Evolutionary conservation across 371 early-diverging fungal genomes (phyloP).

Genomic region (Circinella minor): DNA sequence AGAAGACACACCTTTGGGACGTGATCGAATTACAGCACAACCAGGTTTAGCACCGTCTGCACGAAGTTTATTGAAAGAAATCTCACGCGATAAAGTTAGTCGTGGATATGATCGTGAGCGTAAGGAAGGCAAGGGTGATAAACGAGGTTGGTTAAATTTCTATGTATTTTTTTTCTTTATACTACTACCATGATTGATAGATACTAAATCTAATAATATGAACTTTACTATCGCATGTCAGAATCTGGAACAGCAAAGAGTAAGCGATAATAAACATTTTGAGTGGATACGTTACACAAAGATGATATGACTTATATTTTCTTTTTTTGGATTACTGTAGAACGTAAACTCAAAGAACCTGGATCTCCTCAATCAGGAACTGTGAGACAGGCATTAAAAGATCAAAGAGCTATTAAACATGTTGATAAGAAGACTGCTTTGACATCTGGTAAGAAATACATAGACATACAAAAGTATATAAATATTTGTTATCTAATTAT

Average conservation of each 20-base stretch:
- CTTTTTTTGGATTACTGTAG: constrained; percentile 9
- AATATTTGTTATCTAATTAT: no score
- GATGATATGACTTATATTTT: neutral
- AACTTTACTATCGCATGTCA: neutral
- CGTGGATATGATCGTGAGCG: constrained; percentile 40
- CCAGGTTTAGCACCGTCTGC: constrained; percentile 48
- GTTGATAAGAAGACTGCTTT: constrained; percentile 32
- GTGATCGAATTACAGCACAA: constrained; percentile 38
- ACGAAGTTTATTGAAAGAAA: constrained; percentile 32
- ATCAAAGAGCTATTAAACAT: constrained; percentile 26
- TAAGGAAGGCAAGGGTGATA: constrained; percentile 41
- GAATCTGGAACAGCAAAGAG: constrained; percentile 12
- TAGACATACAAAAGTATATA: neutral
- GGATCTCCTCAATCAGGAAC: constrained; percentile 27
- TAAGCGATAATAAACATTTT: neutral
- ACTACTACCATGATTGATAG: no score
- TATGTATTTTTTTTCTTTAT: neutral
- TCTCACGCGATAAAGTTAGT: constrained; percentile 34
- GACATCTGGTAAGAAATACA: constrained; percentile 22
- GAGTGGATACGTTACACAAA: neutral
- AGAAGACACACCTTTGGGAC: constrained; percentile 40
- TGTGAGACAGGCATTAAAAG: constrained; percentile 36
- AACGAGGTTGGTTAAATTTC: constrained; percentile 28
- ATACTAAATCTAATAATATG: no score
- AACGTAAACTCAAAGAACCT: constrained; percentile 29